These are phyloP conservation scores for Cladosporium sp. DNA, from an alignment of 2,329 filamentous ascomycete species.

Conservation along the genomic window DNA sequence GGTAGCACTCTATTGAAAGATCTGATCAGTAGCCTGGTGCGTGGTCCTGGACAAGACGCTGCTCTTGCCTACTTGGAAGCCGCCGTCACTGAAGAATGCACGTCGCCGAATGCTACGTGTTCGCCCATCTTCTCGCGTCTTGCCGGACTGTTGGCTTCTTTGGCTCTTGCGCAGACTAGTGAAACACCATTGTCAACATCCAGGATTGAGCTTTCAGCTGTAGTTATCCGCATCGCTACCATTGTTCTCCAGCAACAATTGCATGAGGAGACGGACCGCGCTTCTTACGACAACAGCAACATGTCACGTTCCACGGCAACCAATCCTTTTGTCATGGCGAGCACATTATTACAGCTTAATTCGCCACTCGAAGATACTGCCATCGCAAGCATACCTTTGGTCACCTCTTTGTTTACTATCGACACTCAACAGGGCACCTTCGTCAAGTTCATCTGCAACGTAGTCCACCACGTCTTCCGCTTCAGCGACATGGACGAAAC, in stretches of 20 bases:
- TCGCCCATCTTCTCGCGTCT: background rate
- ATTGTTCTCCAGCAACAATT: background rate
- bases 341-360: background rate
- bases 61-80: conserved; percentile 3
- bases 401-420: background rate
- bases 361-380: background rate
- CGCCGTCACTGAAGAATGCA: background rate
- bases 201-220: background rate
- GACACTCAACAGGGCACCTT: background rate
- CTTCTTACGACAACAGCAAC: background rate
- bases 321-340: conserved; percentile 5
- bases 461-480: conserved; percentile 1
- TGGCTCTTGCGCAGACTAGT: background rate
- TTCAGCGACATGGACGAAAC: conserved; percentile 5
- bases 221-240: background rate
- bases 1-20: background rate
- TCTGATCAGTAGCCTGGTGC: conserved; percentile 5
- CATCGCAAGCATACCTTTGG: background rate
- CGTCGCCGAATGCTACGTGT: background rate
- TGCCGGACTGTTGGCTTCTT: background rate
- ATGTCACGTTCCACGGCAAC: background rate
- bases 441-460: conserved; percentile 2
- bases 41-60: background rate
- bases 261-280: background rate
- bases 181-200: background rate